Evolutionary conservation across 1,139 yeast species (phyloP).

Genomic region (Suhomyces panamericanus): DNA sequence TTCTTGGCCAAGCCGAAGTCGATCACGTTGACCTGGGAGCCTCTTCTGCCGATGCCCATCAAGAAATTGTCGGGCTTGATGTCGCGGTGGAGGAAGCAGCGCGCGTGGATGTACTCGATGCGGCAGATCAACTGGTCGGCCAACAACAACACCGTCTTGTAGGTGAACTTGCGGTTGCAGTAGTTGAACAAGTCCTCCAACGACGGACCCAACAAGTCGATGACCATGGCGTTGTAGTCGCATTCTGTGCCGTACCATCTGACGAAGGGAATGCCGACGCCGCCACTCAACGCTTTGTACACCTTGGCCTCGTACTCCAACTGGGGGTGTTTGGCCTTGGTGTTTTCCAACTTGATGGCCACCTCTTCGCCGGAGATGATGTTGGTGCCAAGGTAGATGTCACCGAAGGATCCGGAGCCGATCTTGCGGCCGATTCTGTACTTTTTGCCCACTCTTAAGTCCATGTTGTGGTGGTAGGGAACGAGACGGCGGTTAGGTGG

Average conservation of each 20-base stretch:
- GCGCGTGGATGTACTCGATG: slow-evolving; percentile 91
- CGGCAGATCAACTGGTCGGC: slow-evolving; percentile 96
- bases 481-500: not conserved
- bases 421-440: slow-evolving; percentile 94
- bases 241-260: slow-evolving; percentile 98
- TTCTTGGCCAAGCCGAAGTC: slow-evolving; percentile 97
- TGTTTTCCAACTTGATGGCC: slow-evolving; percentile 90
- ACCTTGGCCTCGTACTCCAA: slow-evolving; percentile 95
- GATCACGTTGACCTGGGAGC: slow-evolving; percentile 91
- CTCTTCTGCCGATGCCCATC: slow-evolving; percentile 96
- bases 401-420: slow-evolving; percentile 98
- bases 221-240: slow-evolving; percentile 95
- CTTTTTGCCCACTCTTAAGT: slow-evolving; percentile 92
- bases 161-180: slow-evolving; percentile 90
- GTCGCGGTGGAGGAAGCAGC: slow-evolving; percentile 89
- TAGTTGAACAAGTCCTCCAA: slow-evolving; percentile 94
- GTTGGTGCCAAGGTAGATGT: slow-evolving; percentile 89
- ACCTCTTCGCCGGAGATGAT: slow-evolving; percentile 96
- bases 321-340: slow-evolving; percentile 93
- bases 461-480: slow-evolving; percentile 35
- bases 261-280: slow-evolving; percentile 95
- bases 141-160: slow-evolving; percentile 85
- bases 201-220: slow-evolving; percentile 93
- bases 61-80: slow-evolving; percentile 96
- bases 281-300: slow-evolving; percentile 91